Conservation (phyloP, 139 green algal species). For the Pycnococcus provasolii region DNA sequence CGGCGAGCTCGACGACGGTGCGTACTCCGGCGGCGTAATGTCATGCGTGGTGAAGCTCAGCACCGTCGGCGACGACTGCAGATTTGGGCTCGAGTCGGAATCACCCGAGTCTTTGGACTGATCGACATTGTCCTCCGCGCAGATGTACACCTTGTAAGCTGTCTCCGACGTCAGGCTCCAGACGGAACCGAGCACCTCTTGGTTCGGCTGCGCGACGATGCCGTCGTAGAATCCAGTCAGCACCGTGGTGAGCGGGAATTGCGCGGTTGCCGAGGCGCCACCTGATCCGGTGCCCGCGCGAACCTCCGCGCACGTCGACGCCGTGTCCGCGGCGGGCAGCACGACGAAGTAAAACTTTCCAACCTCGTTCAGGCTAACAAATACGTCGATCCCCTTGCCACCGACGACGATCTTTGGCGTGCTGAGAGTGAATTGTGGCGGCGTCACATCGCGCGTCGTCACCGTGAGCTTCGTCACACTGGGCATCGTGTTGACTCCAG, state of each 20-base stretch:
- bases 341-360: conserved; percentile 7
- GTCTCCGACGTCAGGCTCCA: not conserved
- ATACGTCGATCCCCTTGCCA: not conserved
- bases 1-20: not conserved
- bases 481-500: not conserved
- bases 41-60: not conserved
- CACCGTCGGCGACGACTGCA: not conserved
- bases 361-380: not conserved
- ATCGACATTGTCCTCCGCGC: conserved; percentile 1
- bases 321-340: not conserved
- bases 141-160: not conserved
- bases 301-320: conserved; percentile 1
- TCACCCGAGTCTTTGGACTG: not conserved
- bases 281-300: not conserved
- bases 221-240: too few relatives aligned
- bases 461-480: not conserved
- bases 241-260: not conserved
- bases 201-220: not conserved
- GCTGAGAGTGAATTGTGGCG: not conserved
- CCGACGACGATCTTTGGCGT: not conserved
- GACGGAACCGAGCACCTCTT: not conserved
- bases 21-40: not conserved
- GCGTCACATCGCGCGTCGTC: conserved; percentile 3
- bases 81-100: not conserved
- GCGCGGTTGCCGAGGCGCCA: not conserved